phyloP scores from a whole-genome alignment of 306 rosid species.

The Crotalaria pallida region DNA sequence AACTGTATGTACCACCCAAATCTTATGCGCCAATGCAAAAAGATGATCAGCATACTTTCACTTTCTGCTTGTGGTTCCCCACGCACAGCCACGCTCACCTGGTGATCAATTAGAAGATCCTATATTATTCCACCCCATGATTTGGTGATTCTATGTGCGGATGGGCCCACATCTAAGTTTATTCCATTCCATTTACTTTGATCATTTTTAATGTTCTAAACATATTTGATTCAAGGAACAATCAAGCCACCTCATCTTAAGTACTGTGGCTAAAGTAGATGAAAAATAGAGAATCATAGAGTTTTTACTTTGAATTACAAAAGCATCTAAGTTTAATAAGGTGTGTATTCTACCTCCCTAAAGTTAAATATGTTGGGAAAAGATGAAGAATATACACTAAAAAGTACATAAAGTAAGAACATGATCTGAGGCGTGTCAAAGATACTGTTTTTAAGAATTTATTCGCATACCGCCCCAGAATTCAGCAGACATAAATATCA shows the following conservation, averaged over 20 bases:
- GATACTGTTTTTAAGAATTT: too few relatives aligned
- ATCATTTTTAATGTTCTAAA: background rate
- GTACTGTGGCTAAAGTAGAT: background rate
- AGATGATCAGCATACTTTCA: constrained; percentile 2
- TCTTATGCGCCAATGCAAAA: constrained; percentile 12
- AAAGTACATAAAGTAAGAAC: too few relatives aligned
- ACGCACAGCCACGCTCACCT: constrained; percentile 15
- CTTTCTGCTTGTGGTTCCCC: constrained; percentile 49
- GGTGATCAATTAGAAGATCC: background rate
- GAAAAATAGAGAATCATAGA: background rate
- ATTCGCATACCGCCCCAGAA: too few relatives aligned
- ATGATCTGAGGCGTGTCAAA: too few relatives aligned
- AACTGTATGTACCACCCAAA: background rate
- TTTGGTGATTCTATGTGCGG: constrained; percentile 18
- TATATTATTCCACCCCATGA: constrained; percentile 11
- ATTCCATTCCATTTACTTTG: background rate
- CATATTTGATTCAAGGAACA: background rate
- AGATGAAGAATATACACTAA: too few relatives aligned
- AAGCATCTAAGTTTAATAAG: background rate
- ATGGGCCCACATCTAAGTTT: constrained; percentile 5
- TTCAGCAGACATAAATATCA: too few relatives aligned
- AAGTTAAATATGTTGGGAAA: background rate
- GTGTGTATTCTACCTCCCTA: background rate
- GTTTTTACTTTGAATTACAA: background rate
- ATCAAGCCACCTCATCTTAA: background rate